Base-by-base conservation (phyloP, 2,329 filamentous ascomycete genomes). In the Ascosphaera acerosa region DNA sequence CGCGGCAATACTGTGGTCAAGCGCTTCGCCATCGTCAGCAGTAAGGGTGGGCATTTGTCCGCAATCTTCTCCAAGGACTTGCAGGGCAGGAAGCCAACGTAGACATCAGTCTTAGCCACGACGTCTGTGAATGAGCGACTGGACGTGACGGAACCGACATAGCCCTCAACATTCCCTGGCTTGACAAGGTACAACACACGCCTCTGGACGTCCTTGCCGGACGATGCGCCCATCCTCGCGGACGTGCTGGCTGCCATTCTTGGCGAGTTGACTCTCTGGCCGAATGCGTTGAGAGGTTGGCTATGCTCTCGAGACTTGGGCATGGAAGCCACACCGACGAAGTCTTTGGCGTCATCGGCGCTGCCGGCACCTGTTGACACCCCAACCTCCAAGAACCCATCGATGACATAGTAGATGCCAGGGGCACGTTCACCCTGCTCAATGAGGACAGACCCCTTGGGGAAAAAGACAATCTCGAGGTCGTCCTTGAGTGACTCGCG, bases 361-460 rank as follows among this genome's bases (percentile, higher is more conserved):
- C 20, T 23, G 12, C 20, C 20, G 20, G 9, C 12, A 12, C 20
- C 20, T 9, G 20, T 23, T 9, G 20, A 23, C 12, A 89, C 73
- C 37, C 80, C 81, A 27, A 94, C 82, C 44, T 97, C 87, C 20
- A 97, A 57, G 43, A 97, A 97, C 0, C 87, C 87, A 48, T 97
- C 87, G 31, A 97, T 76, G 3, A 97, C 84, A 51, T 97, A 97
- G 54, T 97, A 97, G 1, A 97, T 51, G 0, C 87, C 87, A 0
- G 87, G 87, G 41, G 89, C 91, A n/a, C 87, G 67, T 49, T 97
- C 87, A 6, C 87, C 84, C 53, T 94, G 82, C 45, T 97, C 87
- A 0, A 97, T 82, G 10, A 97, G 62, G 1, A 97, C 76, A 2
- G 87, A 84, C 2, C 77, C 82, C 48, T 94, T 78, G 0, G 82